phyloP scores from a whole-genome alignment of 2,329 filamentous ascomycete species.

The Calonectria ilicicola region DNA sequence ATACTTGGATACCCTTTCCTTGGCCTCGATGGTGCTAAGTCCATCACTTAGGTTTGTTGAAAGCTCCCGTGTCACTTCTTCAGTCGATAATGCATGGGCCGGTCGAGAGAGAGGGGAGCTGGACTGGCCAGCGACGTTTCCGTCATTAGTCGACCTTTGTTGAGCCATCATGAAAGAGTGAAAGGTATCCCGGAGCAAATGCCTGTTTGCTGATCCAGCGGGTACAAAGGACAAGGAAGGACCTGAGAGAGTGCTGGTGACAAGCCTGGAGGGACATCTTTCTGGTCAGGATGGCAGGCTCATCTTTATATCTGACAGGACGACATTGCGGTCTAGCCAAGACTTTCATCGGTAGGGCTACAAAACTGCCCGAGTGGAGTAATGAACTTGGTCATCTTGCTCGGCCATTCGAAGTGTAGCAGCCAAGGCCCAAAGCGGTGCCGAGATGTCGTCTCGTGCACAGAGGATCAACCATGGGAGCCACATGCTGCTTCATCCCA shows the following conservation, averaged over 20 bases:
- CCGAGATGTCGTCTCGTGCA: neutral
- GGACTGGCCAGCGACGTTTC: conserved; percentile 44
- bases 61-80: conserved; percentile 63
- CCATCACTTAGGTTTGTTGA: conserved; percentile 64
- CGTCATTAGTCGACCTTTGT: neutral
- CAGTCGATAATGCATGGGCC: conserved; percentile 65
- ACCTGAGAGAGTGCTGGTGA: neutral
- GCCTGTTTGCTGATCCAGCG: conserved; percentile 3
- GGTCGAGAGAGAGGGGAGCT: conserved; percentile 60
- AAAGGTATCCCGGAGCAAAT: conserved; percentile 1
- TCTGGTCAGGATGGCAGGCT: neutral
- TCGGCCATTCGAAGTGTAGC: neutral
- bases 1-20: conserved; percentile 60
- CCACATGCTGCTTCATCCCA: neutral
- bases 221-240: neutral
- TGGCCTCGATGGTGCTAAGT: conserved; percentile 62
- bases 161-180: neutral
- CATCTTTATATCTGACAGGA: neutral
- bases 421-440: neutral
- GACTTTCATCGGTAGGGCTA: too few species aligned
- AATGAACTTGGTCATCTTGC: neutral
- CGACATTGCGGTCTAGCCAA: neutral
- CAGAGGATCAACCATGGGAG: neutral
- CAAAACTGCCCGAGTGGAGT: neutral
- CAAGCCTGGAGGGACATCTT: neutral